Evolutionary conservation across 805 yeast genomes (phyloP).

Genomic region (Ascoidea tarda): DNA sequence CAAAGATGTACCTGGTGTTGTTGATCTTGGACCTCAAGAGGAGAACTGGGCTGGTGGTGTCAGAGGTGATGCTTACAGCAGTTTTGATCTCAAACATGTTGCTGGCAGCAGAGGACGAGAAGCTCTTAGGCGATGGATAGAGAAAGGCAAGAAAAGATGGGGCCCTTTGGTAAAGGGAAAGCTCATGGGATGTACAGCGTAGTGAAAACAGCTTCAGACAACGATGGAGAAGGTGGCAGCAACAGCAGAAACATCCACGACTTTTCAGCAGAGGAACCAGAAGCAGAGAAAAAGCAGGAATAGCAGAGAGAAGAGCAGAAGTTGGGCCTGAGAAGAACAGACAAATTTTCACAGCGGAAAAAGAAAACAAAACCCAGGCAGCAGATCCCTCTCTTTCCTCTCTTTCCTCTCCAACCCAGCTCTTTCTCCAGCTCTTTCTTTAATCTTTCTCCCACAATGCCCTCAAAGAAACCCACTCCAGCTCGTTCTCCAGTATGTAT

Average conservation of each 20-base stretch:
- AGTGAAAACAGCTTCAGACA: background rate
- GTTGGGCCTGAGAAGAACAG: too few species aligned
- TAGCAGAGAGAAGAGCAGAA: background rate
- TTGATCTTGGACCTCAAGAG: constrained; percentile 34
- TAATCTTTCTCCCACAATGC: background rate
- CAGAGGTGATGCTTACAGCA: constrained; percentile 25
- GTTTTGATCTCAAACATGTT: constrained; percentile 7
- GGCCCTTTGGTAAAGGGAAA: background rate
- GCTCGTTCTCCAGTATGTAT: background rate
- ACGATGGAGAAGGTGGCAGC: background rate
- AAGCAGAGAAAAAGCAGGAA: background rate
- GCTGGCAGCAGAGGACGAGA: background rate
- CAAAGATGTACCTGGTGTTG: constrained; percentile 43
- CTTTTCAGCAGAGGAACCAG: too few species aligned
- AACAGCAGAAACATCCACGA: background rate
- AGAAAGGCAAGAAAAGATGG: background rate
- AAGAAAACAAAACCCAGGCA: too few species aligned
- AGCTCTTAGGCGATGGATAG: background rate
- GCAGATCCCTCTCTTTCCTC: too few species aligned
- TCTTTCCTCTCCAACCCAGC: too few species aligned
- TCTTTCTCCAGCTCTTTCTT: background rate
- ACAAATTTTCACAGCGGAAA: too few species aligned
- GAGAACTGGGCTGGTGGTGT: constrained; percentile 32
- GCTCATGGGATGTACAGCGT: background rate
- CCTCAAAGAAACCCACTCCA: constrained; percentile 22